Evolutionary conservation across 2,329 filamentous ascomycete species (phyloP).

Genomic region (Fusarium lyarnte): DNA sequence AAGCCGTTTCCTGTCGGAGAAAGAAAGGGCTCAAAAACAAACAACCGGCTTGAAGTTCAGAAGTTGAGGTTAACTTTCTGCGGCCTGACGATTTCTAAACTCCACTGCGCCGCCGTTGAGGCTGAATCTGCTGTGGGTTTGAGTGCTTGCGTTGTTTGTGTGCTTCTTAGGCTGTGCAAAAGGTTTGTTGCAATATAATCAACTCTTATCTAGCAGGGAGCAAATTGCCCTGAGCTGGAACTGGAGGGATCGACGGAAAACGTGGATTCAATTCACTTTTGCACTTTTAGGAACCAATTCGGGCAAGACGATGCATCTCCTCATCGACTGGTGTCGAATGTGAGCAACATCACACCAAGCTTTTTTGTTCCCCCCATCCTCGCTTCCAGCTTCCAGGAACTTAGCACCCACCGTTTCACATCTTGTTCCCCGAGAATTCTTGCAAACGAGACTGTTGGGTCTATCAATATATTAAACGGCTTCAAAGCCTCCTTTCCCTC

Average conservation of each 20-base stretch:
- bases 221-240: conserved; percentile 20
- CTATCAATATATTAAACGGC: not conserved
- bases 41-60: conserved; percentile 24
- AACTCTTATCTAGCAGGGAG: conserved; percentile 7
- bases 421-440: conserved; percentile 1
- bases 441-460: conserved; percentile 1
- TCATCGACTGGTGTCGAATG: conserved; percentile 32
- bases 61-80: conserved; percentile 24
- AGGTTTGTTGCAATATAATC: conserved; percentile 22
- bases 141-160: conserved; percentile 31
- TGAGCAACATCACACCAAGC: conserved; percentile 40
- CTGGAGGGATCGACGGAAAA: conserved; percentile 21
- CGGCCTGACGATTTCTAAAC: conserved; percentile 22
- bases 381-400: conserved; percentile 23
- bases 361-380: conserved; percentile 2
- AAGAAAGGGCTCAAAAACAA: conserved; percentile 24
- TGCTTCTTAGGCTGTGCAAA: conserved; percentile 5
- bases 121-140: conserved; percentile 13
- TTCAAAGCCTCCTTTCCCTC: not conserved
- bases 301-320: conserved; percentile 40
- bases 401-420: conserved; percentile 8
- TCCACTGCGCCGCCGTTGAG: conserved; percentile 22
- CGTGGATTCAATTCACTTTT: conserved; percentile 23
- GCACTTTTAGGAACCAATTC: conserved; percentile 29
- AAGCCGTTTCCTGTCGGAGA: conserved; percentile 15